phyloP scores from a whole-genome alignment of 2,329 filamentous ascomycete species.

The Microdochium nivale region DNA sequence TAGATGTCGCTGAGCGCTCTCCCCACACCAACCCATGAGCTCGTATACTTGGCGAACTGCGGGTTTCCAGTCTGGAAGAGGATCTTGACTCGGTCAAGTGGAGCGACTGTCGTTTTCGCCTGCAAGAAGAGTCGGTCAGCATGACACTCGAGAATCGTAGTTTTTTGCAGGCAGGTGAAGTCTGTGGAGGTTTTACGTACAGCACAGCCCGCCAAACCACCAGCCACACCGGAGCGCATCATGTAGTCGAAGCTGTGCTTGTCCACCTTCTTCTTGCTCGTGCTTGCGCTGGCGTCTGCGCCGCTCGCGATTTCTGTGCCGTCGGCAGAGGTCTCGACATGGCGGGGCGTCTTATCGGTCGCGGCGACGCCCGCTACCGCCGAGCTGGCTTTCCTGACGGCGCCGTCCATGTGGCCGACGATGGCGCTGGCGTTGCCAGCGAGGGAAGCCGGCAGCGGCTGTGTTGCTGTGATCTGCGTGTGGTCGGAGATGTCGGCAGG shows the following conservation, averaged over 20 bases:
- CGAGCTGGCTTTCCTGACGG: conserved; percentile 14
- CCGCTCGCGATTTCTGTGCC: conserved; percentile 35
- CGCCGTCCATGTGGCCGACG: conserved; percentile 18
- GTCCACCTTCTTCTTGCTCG: conserved; percentile 41
- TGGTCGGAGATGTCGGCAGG: conserved; percentile 4
- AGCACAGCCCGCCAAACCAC: conserved; percentile 84
- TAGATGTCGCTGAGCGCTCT: conserved; percentile 81
- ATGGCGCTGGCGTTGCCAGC: conserved; percentile 10
- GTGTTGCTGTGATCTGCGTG: background rate
- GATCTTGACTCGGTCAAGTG: conserved; percentile 96
- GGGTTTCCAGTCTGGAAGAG: conserved; percentile 95
- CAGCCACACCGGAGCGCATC: conserved; percentile 74
- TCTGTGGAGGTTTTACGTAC: conserved; percentile 43
- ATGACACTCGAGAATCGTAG: background rate
- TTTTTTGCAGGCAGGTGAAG: background rate
- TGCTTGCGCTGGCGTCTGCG: conserved; percentile 41
- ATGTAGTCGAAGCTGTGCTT: conserved; percentile 78
- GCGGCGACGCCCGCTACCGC: conserved; percentile 7
- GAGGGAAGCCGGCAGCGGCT: background rate
- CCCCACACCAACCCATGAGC: conserved; percentile 79
- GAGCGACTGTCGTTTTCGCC: conserved; percentile 93
- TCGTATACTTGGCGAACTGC: conserved; percentile 85
- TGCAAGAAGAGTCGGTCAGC: conserved; percentile 25
- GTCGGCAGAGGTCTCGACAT: conserved; percentile 21
- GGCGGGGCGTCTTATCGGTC: conserved; percentile 6